Base-by-base conservation (phyloP, 768 basidiomycete species). In the Lactarius psammicola region DNA sequence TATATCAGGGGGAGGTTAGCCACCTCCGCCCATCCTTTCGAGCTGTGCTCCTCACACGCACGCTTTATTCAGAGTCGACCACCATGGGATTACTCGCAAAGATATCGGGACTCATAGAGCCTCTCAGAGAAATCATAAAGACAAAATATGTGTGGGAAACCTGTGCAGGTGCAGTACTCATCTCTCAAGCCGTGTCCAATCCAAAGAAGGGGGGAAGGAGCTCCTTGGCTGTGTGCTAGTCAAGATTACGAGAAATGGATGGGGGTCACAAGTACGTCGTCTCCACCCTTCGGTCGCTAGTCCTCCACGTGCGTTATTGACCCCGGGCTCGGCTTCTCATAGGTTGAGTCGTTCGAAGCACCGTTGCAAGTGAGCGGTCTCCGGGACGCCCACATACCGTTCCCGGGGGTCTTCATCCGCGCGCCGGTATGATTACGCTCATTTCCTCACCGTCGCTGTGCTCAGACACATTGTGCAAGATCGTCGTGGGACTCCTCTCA, bases 311-410 rank as follows among this genome's bases (percentile, higher is more conserved):
- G 20, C 49, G 59, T 36, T 42, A 55, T 54, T 59, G 59, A 56
- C n/a, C 4, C 33, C 1, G 26, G 13, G 6, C 33, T 54, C 34
- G 40, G n/a, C 18, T 54, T 28, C 53, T 11, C 26, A 46, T 74
- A 97, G 88, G 80, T 94, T 4, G 95, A 96, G 73, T 96, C 94
- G 3, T 98, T 98, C 72, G 94, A 95, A 75, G 89, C 85, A 2
- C 82, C 86, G 1, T 78, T 98, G 8, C 74, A 78, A 17, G 86
- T 95, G 4, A 79, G 80, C 9, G 85, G 84, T 51, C 78, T 97
- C 26, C 79, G 81, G 36, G 76, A 90, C 61, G 75, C 89, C 1
- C 76, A 84, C 2, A 71, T 74, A 18, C 84, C 90, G 0, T 95
- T 94, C 74, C 85, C 82, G 23, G 92, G 91, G 0, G 82, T 97